A percentile compares a stretch with the other conserved stretches of the same genome.
These are phyloP conservation scores for Colletotrichum liriopes DNA, from an alignment of 2,329 filamentous ascomycete genomes.

Conservation along the genomic window DNA sequence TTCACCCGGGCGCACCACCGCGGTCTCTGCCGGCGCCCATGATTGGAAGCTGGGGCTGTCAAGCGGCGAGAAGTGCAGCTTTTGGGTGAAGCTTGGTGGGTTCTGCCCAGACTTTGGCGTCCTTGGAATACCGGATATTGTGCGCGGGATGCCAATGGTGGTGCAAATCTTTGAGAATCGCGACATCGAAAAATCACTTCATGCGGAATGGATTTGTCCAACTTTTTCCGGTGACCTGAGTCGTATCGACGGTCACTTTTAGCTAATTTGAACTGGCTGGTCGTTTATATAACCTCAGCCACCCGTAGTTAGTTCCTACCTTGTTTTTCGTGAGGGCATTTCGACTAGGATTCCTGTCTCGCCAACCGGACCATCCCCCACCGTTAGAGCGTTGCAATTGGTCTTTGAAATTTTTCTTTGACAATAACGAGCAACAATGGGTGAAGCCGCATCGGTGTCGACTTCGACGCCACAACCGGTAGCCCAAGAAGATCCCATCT, in stretches of 20 bases:
- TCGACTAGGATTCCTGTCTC: background rate
- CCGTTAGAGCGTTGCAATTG: background rate
- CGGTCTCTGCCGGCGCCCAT: constrained; percentile 2
- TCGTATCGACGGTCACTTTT: constrained; percentile 4
- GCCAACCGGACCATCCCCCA: background rate
- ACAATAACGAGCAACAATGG: constrained; percentile 14
- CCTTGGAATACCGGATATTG: constrained; percentile 8
- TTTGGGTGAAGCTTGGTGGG: constrained; percentile 18
- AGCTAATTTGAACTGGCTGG: background rate
- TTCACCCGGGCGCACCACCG: constrained; percentile 13
- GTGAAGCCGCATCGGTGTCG: constrained; percentile 17
- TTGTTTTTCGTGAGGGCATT: constrained; percentile 1
- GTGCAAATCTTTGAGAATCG: constrained; percentile 27
- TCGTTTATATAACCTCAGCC: constrained; percentile 31
- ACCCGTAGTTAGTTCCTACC: background rate
- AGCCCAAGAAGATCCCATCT: constrained; percentile 12
- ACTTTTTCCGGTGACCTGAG: constrained; percentile 4
- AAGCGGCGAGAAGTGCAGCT: background rate
- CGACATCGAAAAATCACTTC: constrained; percentile 26
- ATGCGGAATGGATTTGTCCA: constrained; percentile 15
- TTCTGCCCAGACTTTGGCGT: constrained; percentile 39
- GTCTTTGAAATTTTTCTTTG: background rate
- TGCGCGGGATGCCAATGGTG: constrained; percentile 16
- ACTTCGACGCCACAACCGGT: background rate
- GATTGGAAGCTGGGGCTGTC: constrained; percentile 21